Conservation (phyloP, 2,329 filamentous ascomycete species). For the Polychaeton citri region DNA sequence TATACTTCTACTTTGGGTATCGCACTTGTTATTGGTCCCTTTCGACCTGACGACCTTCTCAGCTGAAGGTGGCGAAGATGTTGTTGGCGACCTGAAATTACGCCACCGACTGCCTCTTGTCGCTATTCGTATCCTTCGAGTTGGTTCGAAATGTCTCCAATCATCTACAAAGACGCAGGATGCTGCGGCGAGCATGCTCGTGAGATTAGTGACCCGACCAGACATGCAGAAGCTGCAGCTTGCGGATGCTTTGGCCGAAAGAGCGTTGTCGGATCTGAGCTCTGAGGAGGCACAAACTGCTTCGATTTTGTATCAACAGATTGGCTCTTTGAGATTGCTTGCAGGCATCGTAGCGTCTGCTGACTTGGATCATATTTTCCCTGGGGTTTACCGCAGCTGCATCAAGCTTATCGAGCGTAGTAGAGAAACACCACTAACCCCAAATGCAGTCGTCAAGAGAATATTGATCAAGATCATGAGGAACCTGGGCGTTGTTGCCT, state of each 20-base stretch:
- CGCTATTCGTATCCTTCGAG: conserved; percentile 47
- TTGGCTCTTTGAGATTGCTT: conserved; percentile 69
- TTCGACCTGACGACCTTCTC: conserved; percentile 88
- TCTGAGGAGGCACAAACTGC: conserved; percentile 22
- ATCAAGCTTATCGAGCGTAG: conserved; percentile 44
- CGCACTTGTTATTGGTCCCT: conserved; percentile 48
- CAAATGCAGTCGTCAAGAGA: conserved; percentile 70
- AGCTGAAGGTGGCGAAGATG: conserved; percentile 15
- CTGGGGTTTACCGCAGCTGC: conserved; percentile 51
- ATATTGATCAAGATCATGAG: conserved; percentile 74
- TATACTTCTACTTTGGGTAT: conserved; percentile 68
- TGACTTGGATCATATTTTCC: conserved; percentile 56
- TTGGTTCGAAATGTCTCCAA: conserved; percentile 59
- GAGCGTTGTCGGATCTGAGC: conserved; percentile 48
- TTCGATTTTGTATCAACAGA: conserved; percentile 55
- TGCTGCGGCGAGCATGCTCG: conserved; percentile 70
- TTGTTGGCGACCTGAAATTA: conserved; percentile 37
- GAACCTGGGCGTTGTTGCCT: conserved; percentile 53
- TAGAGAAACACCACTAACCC: conserved; percentile 43
- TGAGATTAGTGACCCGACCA: conserved; percentile 65
- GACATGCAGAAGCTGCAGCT: conserved; percentile 78
- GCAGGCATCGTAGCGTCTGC: conserved; percentile 59
- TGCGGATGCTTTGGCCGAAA: conserved; percentile 52
- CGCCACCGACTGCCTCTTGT: conserved; percentile 39
- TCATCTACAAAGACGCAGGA: conserved; percentile 77